phyloP scores from a whole-genome alignment of 306 rosid genomes.

The Prunus dulcis region DNA sequence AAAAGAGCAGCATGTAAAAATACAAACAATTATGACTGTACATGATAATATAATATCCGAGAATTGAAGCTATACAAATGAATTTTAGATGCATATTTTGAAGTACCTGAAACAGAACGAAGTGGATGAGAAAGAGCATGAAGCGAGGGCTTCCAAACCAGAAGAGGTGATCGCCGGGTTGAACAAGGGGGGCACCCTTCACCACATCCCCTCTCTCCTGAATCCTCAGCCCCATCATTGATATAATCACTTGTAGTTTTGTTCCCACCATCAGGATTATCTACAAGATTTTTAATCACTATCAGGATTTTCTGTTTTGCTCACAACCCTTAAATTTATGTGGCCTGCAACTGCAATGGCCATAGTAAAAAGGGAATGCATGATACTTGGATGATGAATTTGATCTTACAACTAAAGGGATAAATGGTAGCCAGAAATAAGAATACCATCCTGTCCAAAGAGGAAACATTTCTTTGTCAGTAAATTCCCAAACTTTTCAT shows the following conservation, averaged over 20 bases:
- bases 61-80: no score
- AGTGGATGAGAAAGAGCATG: slow-evolving; percentile 62
- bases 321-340: background rate
- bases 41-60: background rate
- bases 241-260: slow-evolving; percentile 68
- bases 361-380: background rate
- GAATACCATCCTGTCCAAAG: slow-evolving; percentile 62
- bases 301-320: background rate
- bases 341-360: background rate
- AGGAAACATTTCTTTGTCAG: slow-evolving; percentile 7
- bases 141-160: slow-evolving; percentile 72
- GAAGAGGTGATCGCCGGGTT: slow-evolving; percentile 69
- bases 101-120: slow-evolving; percentile 71
- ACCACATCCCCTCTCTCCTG: slow-evolving; percentile 69
- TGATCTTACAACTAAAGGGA: slow-evolving; percentile 69
- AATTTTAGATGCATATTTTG: background rate
- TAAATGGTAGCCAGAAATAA: slow-evolving; percentile 74
- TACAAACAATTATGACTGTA: background rate
- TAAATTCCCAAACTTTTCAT: background rate
- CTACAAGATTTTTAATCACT: slow-evolving; percentile 30
- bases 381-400: background rate
- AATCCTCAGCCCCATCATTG: slow-evolving; percentile 64
- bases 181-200: slow-evolving; percentile 70
- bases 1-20: background rate
- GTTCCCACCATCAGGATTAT: slow-evolving; percentile 71